A percentile compares a stretch with the other conserved stretches of the same genome.
Evolutionary conservation across 345 rosid species (phyloP).

Genomic region (Streptanthus diversifolius): DNA sequence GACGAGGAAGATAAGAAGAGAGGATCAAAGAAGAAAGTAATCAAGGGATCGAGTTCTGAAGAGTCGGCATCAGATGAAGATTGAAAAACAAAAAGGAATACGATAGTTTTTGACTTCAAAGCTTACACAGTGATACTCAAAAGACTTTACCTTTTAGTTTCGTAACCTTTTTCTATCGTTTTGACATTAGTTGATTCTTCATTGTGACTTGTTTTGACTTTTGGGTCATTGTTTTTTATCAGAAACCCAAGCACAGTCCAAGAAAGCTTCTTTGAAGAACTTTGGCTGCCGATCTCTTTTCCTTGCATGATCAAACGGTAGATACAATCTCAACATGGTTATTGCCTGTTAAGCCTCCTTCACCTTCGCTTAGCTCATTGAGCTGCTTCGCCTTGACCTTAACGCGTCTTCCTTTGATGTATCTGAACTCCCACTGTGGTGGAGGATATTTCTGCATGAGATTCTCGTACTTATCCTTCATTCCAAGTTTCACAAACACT

Average conservation of each 20-base stretch:
- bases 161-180: not conserved
- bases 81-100: constrained; percentile 29
- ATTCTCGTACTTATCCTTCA: constrained; percentile 70
- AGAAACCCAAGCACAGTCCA: not conserved
- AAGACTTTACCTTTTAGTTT: not conserved
- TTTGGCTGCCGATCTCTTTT: not conserved
- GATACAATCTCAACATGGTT: not conserved
- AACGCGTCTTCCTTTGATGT: constrained; percentile 80
- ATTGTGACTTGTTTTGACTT: not conserved
- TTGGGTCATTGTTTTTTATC: not conserved
- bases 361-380: constrained; percentile 32
- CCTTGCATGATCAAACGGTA: not conserved
- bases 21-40: constrained; percentile 49
- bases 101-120: constrained; percentile 12
- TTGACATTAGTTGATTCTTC: not conserved
- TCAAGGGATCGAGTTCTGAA: constrained; percentile 55
- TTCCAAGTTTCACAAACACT: constrained; percentile 57
- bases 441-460: constrained; percentile 76
- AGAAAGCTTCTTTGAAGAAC: constrained; percentile 5
- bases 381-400: constrained; percentile 52
- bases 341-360: constrained; percentile 15
- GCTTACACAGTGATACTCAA: constrained; percentile 1
- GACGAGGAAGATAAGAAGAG: constrained; percentile 73
- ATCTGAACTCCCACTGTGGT: constrained; percentile 67
- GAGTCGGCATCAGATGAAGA: constrained; percentile 70